A percentile compares a stretch with the other conserved stretches of the same genome.
These are phyloP conservation scores for Boletus hoseneyae DNA, from an alignment of 1,284 basidiomycete species.

Conservation along the genomic window DNA sequence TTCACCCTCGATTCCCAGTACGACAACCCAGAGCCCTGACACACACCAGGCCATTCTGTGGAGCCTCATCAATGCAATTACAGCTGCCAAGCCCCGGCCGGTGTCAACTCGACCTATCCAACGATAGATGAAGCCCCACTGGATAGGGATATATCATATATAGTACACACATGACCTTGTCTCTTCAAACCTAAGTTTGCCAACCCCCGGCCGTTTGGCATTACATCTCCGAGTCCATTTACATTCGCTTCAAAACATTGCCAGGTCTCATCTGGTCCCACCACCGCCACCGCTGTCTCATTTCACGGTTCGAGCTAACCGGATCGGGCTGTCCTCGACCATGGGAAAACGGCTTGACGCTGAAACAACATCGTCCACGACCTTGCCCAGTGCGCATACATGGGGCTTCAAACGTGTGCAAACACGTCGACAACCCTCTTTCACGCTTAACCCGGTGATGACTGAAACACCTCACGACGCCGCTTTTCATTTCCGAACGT, in stretches of 20 bases:
- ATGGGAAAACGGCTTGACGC: background rate
- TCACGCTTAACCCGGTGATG: background rate
- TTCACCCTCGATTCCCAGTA: conserved; percentile 9
- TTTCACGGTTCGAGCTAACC: background rate
- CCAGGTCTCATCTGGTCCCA: background rate
- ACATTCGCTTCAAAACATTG: background rate
- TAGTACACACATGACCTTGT: background rate
- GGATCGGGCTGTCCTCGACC: background rate
- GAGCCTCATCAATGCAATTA: conserved; percentile 8
- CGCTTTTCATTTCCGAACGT: conserved; percentile 27
- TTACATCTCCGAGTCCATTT: background rate
- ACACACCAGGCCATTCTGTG: background rate
- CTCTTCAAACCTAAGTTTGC: conserved; percentile 7
- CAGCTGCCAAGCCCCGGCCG: conserved; percentile 1
- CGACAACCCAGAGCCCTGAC: conserved; percentile 14
- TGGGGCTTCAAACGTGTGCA: background rate
- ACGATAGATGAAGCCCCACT: background rate
- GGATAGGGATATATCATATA: conserved; percentile 1
- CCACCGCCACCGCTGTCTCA: background rate
- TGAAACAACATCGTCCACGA: background rate
- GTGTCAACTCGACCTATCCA: background rate
- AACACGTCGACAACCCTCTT: background rate
- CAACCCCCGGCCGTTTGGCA: background rate
- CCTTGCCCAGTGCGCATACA: background rate
- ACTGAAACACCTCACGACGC: conserved; percentile 1